Evolutionary conservation across 495 filamentous ascomycete species (phyloP).

Genomic region (Hamigera avellanea): DNA sequence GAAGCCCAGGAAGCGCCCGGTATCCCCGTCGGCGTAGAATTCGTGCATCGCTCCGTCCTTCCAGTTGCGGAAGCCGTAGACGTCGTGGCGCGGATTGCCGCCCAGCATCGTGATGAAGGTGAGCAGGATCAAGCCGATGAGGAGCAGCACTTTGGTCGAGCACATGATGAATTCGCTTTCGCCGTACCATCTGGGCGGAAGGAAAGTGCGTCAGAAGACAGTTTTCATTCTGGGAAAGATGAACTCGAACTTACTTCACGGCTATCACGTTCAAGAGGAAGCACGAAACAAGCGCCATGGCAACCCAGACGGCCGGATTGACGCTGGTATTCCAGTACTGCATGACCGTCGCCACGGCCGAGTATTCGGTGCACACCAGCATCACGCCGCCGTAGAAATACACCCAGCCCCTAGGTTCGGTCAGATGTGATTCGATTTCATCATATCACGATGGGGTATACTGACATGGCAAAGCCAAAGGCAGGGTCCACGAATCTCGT

Average conservation of each 20-base stretch:
- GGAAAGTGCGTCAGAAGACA: too few species aligned
- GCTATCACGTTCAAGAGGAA: slow-evolving; percentile 53
- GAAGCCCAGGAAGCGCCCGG: slow-evolving; percentile 30
- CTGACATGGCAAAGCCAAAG: too few species aligned
- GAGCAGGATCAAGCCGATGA: slow-evolving; percentile 50
- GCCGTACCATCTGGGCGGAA: slow-evolving; percentile 53
- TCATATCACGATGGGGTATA: too few species aligned
- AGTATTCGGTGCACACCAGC: slow-evolving; percentile 55
- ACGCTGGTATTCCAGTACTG: slow-evolving; percentile 51
- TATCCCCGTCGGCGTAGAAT: slow-evolving; percentile 18
- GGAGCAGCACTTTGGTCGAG: slow-evolving; percentile 55
- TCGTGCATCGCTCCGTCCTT: slow-evolving; percentile 22
- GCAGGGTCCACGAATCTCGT: too few species aligned
- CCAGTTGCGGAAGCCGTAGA: slow-evolving; percentile 70
- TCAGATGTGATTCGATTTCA: too few species aligned
- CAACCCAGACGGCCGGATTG: slow-evolving; percentile 51
- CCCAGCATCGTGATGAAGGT: slow-evolving; percentile 65
- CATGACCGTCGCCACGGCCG: slow-evolving; percentile 55
- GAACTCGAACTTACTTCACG: too few species aligned
- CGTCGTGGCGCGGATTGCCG: slow-evolving; percentile 55
- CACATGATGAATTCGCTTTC: slow-evolving; percentile 58
- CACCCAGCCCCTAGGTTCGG: too few species aligned
- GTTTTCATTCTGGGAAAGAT: too few species aligned
- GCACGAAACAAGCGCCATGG: slow-evolving; percentile 60
- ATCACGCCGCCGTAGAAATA: slow-evolving; percentile 41